phyloP scores from a whole-genome alignment of 768 basidiomycete genomes.

The Clavulina sp. region DNA sequence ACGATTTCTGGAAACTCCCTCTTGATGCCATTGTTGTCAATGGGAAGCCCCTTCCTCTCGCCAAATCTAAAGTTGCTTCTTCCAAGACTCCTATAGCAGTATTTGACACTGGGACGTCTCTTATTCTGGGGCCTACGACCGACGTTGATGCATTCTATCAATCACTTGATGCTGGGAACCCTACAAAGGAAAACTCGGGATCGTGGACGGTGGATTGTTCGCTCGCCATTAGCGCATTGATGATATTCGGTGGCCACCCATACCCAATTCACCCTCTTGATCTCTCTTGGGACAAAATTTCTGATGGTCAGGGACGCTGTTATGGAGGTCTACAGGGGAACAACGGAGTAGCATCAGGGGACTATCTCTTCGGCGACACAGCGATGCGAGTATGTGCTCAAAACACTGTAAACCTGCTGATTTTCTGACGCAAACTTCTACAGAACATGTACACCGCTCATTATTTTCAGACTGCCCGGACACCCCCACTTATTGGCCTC shows the following conservation, averaged over 20 bases:
- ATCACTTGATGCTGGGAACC: conserved; percentile 18
- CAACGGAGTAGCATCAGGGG: conserved; percentile 35
- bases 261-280: conserved; percentile 35
- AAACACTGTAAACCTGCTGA: not conserved
- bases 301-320: conserved; percentile 30
- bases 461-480: conserved; percentile 21
- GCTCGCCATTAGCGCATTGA: conserved; percentile 27
- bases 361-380: conserved; percentile 44
- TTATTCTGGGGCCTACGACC: conserved; percentile 33
- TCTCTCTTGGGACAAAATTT: conserved; percentile 31
- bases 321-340: conserved; percentile 39
- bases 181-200: conserved; percentile 22
- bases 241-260: conserved; percentile 16
- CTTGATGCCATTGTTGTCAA: conserved; percentile 30
- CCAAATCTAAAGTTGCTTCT: conserved; percentile 28
- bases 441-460: conserved; percentile 41
- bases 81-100: conserved; percentile 31
- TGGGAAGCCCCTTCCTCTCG: conserved; percentile 21
- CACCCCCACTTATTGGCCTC: not conserved
- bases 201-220: conserved; percentile 37
- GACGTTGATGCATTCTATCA: conserved; percentile 38
- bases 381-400: conserved; percentile 31
- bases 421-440: not conserved
- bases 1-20: conserved; percentile 44
- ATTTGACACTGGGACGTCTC: conserved; percentile 45